Evolutionary conservation across 2,329 filamentous ascomycete genomes (phyloP), one percentile per base, ranked within the genome.

Genomic region (Aspergillus eucalypticola): DNA sequence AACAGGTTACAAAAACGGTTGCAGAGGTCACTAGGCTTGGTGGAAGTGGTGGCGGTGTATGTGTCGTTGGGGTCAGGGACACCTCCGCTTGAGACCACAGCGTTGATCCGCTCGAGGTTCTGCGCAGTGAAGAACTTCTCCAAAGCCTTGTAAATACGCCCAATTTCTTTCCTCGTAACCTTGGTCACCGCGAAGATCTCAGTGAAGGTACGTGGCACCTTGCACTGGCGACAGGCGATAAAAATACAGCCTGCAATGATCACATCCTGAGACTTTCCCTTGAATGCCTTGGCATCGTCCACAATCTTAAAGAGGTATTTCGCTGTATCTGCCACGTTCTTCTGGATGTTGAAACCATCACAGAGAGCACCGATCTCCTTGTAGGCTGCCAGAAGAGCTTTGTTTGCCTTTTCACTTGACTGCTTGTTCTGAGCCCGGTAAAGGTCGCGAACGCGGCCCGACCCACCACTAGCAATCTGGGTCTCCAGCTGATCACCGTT

Each of bases 161-260:
- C 95, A 64, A 99, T 96, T 73, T 99, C 96, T 80, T 98, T 98
- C 82, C 98, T 97, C 62, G 90, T 89, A 27, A 99, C 94, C 67
- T 91, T 91, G 8, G 95, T 99, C 75, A 98, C 83, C 62, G 92
- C 89, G 79, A 91, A 96, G 70, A 99, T 95, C 76, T 99, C 96
- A 52, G 90, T 88, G 80, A 99, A 99, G 3, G 92, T 96, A 66
- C 95, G 90, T 4, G 91, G 89, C 29, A 93, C 89, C 63, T 88
- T 86, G 72, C 91, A 90, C 77, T 97, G 92, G 48, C 95, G 92
- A 75, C 94, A 98, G 42, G 95, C 92, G 69, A 99, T 94, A 82
- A 99, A 98, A 77, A 99, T 95, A 78, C 93, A 97, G 6, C 93
- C 92, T 5, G 95, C 95, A 67, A 98, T 94, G 67, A 99, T 90